phyloP scores from a whole-genome alignment of 2,329 filamentous ascomycete species.

The Nakataea oryzae region DNA sequence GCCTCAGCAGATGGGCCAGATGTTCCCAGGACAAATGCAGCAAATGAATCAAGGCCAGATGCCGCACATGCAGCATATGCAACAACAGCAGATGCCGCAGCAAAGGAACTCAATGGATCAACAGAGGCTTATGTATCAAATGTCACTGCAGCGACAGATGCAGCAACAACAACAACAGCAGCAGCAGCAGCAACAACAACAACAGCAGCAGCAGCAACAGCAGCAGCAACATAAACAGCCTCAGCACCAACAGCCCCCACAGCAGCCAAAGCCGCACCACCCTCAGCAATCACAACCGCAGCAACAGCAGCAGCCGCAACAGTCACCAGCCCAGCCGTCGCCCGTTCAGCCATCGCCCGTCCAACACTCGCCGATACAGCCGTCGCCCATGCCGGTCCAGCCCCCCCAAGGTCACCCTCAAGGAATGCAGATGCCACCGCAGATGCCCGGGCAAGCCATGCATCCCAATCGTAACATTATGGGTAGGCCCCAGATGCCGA shows the following conservation, averaged over 20 bases:
- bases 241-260: background rate
- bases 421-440: constrained; percentile 38
- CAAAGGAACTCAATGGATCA: constrained; percentile 53
- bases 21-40: constrained; percentile 18
- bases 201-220: background rate
- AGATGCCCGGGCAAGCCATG: constrained; percentile 18
- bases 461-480: constrained; percentile 33
- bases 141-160: constrained; percentile 71
- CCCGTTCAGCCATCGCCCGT: background rate
- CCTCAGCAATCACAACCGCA: constrained; percentile 59
- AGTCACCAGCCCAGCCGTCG: background rate
- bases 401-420: background rate
- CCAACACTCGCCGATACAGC: constrained; percentile 1
- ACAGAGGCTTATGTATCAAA: constrained; percentile 71
- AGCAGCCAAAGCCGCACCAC: background rate
- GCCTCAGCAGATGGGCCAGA: constrained; percentile 23
- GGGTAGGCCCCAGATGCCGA: constrained; percentile 42
- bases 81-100: constrained; percentile 25
- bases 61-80: constrained; percentile 22
- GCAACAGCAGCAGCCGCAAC: constrained; percentile 1
- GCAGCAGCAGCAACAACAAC: background rate
- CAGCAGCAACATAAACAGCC: background rate
- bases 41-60: constrained; percentile 24
- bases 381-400: background rate
- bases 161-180: constrained; percentile 32